A percentile compares a stretch with the other conserved stretches of the same genome.
phyloP scores from a whole-genome alignment of 1,139 yeast genomes.

The Sugiyamaella xylanicola region DNA sequence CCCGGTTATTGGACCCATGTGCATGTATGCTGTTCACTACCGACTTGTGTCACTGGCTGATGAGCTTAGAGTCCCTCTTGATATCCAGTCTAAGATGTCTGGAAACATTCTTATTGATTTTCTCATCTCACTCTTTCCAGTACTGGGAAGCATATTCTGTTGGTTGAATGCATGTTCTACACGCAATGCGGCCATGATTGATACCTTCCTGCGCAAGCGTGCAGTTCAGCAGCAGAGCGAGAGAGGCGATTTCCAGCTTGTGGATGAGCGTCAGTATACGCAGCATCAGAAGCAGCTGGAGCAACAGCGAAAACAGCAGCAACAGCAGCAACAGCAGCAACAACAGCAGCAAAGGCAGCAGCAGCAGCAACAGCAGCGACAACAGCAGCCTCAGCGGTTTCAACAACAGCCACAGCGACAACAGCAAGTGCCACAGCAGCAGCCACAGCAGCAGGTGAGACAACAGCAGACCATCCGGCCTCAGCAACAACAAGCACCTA shows the following conservation, averaged over 20 bases:
- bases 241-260: constrained; percentile 31
- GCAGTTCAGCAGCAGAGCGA: constrained; percentile 26
- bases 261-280: constrained; percentile 19
- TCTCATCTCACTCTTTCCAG: constrained; percentile 72
- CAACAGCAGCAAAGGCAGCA: neutral
- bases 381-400: neutral
- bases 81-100: constrained; percentile 65
- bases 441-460: neutral
- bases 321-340: constrained; percentile 2
- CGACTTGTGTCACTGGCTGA: constrained; percentile 64
- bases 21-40: constrained; percentile 77
- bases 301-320: constrained; percentile 8
- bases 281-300: constrained; percentile 16
- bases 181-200: constrained; percentile 78
- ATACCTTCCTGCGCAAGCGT: constrained; percentile 39
- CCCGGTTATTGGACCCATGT: constrained; percentile 78
- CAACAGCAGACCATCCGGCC: no score
- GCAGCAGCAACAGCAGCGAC: neutral
- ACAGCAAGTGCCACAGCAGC: neutral
- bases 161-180: constrained; percentile 91
- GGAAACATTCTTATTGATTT: constrained; percentile 74
- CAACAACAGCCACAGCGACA: no score
- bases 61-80: constrained; percentile 59
- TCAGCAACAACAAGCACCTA: neutral
- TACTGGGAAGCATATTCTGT: constrained; percentile 71